Evolutionary conservation across 2,329 filamentous ascomycete genomes (phyloP).

Genomic region (Aspergillus novofumigatus): DNA sequence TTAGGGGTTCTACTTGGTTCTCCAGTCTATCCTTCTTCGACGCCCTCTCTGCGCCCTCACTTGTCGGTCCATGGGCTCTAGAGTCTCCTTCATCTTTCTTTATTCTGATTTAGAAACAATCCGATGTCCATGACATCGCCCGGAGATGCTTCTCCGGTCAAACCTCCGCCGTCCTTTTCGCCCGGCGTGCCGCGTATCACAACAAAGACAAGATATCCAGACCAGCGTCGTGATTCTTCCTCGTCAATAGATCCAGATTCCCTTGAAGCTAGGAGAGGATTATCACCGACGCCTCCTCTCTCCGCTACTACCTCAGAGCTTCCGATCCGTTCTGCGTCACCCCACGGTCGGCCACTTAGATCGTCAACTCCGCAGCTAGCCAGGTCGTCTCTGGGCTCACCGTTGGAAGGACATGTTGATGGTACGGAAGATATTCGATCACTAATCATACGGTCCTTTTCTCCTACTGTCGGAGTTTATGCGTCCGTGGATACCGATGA

Average conservation of each 20-base stretch:
- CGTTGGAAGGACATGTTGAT: conserved; percentile 51
- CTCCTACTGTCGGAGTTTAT: conserved; percentile 82
- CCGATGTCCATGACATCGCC: conserved; percentile 63
- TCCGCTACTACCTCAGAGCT: conserved; percentile 64
- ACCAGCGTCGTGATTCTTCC: conserved; percentile 49
- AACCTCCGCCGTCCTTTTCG: conserved; percentile 67
- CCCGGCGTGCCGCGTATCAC: conserved; percentile 58
- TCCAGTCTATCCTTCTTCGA: neutral
- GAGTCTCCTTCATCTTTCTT: conserved; percentile 14
- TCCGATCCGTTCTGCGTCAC: conserved; percentile 64
- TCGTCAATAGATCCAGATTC: conserved; percentile 37
- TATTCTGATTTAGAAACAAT: conserved; percentile 21
- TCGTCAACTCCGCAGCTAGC: conserved; percentile 50
- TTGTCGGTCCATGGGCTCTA: conserved; percentile 28
- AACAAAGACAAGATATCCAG: conserved; percentile 56
- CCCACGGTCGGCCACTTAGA: conserved; percentile 57
- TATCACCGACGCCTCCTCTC: conserved; percentile 49
- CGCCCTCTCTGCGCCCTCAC: neutral
- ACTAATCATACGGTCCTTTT: conserved; percentile 77
- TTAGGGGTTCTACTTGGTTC: neutral
- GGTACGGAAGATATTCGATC: conserved; percentile 54
- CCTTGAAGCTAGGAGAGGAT: conserved; percentile 54
- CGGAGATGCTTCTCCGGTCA: conserved; percentile 60
- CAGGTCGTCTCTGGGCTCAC: conserved; percentile 42
- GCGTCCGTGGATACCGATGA: conserved; percentile 83